phyloP scores from a whole-genome alignment of 2,329 filamentous ascomycete species.

The Stagonosporopsis rhizophila region DNA sequence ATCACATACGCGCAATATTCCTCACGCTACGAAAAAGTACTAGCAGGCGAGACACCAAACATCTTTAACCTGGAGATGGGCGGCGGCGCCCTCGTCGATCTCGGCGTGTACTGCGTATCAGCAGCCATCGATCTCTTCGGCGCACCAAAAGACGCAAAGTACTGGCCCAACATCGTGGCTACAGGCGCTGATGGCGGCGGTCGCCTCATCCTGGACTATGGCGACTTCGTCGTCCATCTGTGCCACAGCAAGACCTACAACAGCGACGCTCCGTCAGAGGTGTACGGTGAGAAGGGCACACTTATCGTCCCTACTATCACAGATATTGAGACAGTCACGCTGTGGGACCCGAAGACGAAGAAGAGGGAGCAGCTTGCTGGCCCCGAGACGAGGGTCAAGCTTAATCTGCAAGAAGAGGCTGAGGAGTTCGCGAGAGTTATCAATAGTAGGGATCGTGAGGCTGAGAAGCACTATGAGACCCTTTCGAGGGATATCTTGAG shows the following conservation, averaged over 20 bases:
- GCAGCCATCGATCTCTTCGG: slow-evolving; percentile 59
- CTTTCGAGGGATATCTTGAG: slow-evolving; percentile 52
- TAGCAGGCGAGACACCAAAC: slow-evolving; percentile 56
- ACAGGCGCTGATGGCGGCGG: slow-evolving; percentile 59
- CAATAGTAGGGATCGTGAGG: slow-evolving; percentile 47
- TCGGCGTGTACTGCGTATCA: slow-evolving; percentile 58
- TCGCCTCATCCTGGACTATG: slow-evolving; percentile 53
- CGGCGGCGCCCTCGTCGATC: slow-evolving; percentile 57
- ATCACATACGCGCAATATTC: slow-evolving; percentile 56
- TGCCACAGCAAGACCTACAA: slow-evolving; percentile 54
- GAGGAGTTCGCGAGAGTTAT: slow-evolving; percentile 56
- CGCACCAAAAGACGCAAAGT: slow-evolving; percentile 49
- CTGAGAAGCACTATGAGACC: slow-evolving; percentile 49
- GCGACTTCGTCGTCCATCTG: slow-evolving; percentile 54
- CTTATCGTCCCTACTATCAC: slow-evolving; percentile 54
- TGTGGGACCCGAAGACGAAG: slow-evolving; percentile 55
- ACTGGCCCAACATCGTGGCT: slow-evolving; percentile 52
- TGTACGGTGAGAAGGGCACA: slow-evolving; percentile 58
- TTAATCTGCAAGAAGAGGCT: slow-evolving; percentile 58
- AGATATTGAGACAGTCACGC: slow-evolving; percentile 53
- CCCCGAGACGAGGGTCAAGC: slow-evolving; percentile 43
- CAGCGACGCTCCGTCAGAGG: slow-evolving; percentile 53
- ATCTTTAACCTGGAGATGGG: slow-evolving; percentile 58
- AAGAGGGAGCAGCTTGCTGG: slow-evolving; percentile 50
- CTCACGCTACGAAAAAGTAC: slow-evolving; percentile 56